These are phyloP conservation scores for Dorcoceras hygrometricum DNA, from an alignment of 257 asterid species.

Conservation along the genomic window DNA sequence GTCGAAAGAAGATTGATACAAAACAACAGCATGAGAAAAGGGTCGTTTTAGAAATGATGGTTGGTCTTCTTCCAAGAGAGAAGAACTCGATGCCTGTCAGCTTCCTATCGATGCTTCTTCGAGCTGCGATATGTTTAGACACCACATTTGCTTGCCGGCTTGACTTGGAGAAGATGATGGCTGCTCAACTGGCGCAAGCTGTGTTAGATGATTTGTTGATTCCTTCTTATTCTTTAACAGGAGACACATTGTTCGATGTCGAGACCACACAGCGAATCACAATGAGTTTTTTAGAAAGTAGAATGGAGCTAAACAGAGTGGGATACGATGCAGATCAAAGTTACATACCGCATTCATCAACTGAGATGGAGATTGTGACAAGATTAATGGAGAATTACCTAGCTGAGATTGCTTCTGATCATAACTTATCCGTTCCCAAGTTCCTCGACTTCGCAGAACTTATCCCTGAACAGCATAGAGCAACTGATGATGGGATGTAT, in stretches of 20 bases:
- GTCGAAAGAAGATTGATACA: conserved; percentile 62
- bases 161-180: conserved; percentile 83
- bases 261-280: conserved; percentile 69
- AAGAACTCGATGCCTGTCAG: conserved; percentile 68
- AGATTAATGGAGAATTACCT: conserved; percentile 67
- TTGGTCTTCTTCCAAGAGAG: conserved; percentile 77
- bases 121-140: conserved; percentile 71
- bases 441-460: conserved; percentile 60
- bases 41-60: conserved; percentile 75
- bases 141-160: conserved; percentile 86
- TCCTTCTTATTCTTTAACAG: conserved; percentile 64
- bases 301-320: conserved; percentile 37
- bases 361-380: conserved; percentile 51
- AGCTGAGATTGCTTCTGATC: conserved; percentile 71
- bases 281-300: conserved; percentile 51
- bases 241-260: conserved; percentile 73
- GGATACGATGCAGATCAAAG: conserved; percentile 38
- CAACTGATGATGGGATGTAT: conserved; percentile 83
- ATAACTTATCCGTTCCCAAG: conserved; percentile 49
- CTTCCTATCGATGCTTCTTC: conserved; percentile 81
- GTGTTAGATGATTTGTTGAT: conserved; percentile 68
- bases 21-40: conserved; percentile 73
- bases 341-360: conserved; percentile 30
- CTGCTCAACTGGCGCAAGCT: conserved; percentile 70
- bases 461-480: conserved; percentile 59